A percentile compares a stretch with the other conserved stretches of the same genome.
Evolutionary conservation across 75 land plant species (phyloP).

Genomic region (Azolla pinnata): DNA sequence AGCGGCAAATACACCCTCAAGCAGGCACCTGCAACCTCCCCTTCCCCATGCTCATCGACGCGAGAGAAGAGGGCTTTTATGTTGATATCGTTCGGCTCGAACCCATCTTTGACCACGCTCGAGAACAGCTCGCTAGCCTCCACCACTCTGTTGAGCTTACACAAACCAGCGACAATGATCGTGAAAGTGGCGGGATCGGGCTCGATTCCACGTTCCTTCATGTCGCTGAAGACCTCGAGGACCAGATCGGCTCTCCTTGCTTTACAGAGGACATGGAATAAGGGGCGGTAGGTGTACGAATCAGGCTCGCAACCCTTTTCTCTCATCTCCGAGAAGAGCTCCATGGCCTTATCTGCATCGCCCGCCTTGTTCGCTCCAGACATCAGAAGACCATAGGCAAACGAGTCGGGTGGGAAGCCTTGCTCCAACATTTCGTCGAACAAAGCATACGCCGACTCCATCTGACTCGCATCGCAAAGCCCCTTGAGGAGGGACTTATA

Average conservation of each 20-base stretch:
- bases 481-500: not conserved
- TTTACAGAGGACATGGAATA: conserved; percentile 65
- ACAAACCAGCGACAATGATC: conserved; percentile 41
- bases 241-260: conserved; percentile 39
- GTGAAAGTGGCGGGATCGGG: conserved; percentile 46
- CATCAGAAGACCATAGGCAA: conserved; percentile 59
- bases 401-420: conserved; percentile 51
- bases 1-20: not conserved
- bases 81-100: not conserved
- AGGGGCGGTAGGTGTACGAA: conserved; percentile 50
- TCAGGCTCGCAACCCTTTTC: conserved; percentile 53
- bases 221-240: conserved; percentile 35
- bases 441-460: conserved; percentile 33
- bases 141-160: conserved; percentile 31
- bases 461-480: not conserved
- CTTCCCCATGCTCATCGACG: not conserved
- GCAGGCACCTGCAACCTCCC: not conserved
- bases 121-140: conserved; percentile 56
- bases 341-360: conserved; percentile 30
- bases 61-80: not conserved
- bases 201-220: conserved; percentile 41
- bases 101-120: conserved; percentile 33
- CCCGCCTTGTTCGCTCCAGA: conserved; percentile 50
- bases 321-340: conserved; percentile 54
- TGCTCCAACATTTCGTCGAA: conserved; percentile 31